Conservation (phyloP, 345 rosid genomes). For the Stellera chamaejasme region DNA sequence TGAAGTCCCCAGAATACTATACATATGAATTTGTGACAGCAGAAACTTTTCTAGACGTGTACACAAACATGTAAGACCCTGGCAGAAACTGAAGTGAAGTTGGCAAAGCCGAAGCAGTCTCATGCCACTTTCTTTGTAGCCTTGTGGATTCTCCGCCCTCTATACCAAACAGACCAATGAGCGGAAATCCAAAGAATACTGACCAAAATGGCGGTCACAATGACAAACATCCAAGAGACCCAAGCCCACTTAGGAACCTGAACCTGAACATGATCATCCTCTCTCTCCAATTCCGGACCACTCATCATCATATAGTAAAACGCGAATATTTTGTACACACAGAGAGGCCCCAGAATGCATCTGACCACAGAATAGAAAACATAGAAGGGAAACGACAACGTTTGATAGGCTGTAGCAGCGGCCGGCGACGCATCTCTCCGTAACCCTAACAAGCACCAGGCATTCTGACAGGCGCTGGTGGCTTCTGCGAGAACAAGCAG, state of each 20-base stretch:
- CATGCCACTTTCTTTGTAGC: constrained; percentile 22
- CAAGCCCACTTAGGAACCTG: constrained; percentile 71
- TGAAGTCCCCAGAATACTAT: too few species aligned
- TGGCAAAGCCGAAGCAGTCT: not conserved
- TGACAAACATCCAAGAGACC: constrained; percentile 77
- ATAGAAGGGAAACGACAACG: constrained; percentile 46
- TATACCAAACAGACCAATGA: constrained; percentile 52
- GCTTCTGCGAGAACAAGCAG: constrained; percentile 67
- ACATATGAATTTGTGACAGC: too few species aligned
- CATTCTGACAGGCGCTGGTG: constrained; percentile 77
- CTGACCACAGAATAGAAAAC: constrained; percentile 51
- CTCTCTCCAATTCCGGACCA: constrained; percentile 23
- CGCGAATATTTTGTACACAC: constrained; percentile 40
- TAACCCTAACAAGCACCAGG: constrained; percentile 47
- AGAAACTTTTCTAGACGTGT: too few species aligned
- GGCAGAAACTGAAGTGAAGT: not conserved
- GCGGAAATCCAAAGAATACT: constrained; percentile 57
- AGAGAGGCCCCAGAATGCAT: constrained; percentile 55
- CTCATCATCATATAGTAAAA: constrained; percentile 22
- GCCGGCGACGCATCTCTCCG: constrained; percentile 30
- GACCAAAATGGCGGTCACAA: constrained; percentile 39
- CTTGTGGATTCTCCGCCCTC: constrained; percentile 23
- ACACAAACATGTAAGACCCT: too few species aligned
- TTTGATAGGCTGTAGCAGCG: constrained; percentile 35
- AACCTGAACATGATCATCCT: not conserved